Percentiles rank a stretch among this genome's conserved stretches.
phyloP scores from a whole-genome alignment of 2,329 filamentous ascomycete species.

The Calonectria multiphialidica region DNA sequence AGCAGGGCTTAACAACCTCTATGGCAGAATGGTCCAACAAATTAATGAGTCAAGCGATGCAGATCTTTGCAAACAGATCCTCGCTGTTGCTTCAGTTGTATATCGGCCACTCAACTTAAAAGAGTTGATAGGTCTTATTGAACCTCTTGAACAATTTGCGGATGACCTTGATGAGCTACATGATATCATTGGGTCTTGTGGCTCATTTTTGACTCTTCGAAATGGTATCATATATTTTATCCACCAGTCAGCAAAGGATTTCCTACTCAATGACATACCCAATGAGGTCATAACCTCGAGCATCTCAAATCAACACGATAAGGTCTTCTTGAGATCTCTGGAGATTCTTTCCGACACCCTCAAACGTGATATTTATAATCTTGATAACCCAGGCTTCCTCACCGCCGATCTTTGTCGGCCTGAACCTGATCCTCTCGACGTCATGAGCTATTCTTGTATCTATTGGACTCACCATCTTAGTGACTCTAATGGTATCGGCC shows the following conservation, averaged over 20 bases:
- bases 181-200: conserved; percentile 48
- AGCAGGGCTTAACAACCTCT: conserved; percentile 50
- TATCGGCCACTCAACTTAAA: conserved; percentile 52
- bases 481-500: no score
- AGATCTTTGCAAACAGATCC: conserved; percentile 48
- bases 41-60: conserved; percentile 45
- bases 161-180: conserved; percentile 22
- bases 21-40: conserved; percentile 52
- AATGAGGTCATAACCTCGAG: conserved; percentile 47
- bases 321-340: neutral
- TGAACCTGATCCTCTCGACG: conserved; percentile 27
- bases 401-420: conserved; percentile 22
- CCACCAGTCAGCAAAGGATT: conserved; percentile 60
- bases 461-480: conserved; percentile 37
- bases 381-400: conserved; percentile 33
- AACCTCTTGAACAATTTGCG: conserved; percentile 10
- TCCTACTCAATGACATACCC: conserved; percentile 43
- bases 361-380: conserved; percentile 50
- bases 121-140: conserved; percentile 47
- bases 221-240: conserved; percentile 49
- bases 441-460: conserved; percentile 33
- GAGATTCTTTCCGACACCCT: conserved; percentile 30
- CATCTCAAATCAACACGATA: conserved; percentile 38
- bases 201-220: conserved; percentile 54
- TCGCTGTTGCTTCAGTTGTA: conserved; percentile 45